Percentiles rank a stretch among this genome's conserved stretches.
These are phyloP conservation scores for Echium plantagineum DNA, from an alignment of 257 asterid species.

Conservation along the genomic window DNA sequence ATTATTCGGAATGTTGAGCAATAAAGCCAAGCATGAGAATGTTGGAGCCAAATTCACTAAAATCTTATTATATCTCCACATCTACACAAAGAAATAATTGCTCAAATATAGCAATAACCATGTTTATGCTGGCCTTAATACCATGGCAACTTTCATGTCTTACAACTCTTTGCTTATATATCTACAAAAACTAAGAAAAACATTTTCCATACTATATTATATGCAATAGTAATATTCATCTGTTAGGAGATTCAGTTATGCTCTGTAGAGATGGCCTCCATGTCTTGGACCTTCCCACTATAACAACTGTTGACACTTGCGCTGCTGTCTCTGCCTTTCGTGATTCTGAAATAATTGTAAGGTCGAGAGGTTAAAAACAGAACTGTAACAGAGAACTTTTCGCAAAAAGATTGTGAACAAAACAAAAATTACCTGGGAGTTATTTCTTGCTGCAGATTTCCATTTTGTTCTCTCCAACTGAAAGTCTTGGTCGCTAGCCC, in stretches of 20 bases:
- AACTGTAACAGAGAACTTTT: no score
- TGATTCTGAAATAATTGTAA: constrained; percentile 23
- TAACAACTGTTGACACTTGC: constrained; percentile 17
- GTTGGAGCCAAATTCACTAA: no score
- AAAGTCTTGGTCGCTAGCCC: background rate
- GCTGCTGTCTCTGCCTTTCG: constrained; percentile 18
- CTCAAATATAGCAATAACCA: background rate
- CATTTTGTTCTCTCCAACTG: constrained; percentile 14
- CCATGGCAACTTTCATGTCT: background rate
- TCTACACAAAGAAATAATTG: background rate
- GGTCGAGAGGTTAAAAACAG: no score
- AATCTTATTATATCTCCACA: no score
- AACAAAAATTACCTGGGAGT: constrained; percentile 14
- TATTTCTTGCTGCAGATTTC: constrained; percentile 9
- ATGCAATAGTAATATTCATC: background rate
- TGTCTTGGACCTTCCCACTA: constrained; percentile 21
- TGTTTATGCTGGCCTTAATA: background rate
- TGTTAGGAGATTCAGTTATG: constrained; percentile 38
- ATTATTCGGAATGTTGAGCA: no score
- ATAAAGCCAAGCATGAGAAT: no score
- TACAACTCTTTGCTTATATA: background rate
- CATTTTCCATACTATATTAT: background rate
- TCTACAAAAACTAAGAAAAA: background rate
- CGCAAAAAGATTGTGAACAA: no score
- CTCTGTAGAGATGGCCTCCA: constrained; percentile 57